Evolutionary conservation across 495 filamentous ascomycete species (phyloP).

Genomic region (Penicillium psychrofluorescens): DNA sequence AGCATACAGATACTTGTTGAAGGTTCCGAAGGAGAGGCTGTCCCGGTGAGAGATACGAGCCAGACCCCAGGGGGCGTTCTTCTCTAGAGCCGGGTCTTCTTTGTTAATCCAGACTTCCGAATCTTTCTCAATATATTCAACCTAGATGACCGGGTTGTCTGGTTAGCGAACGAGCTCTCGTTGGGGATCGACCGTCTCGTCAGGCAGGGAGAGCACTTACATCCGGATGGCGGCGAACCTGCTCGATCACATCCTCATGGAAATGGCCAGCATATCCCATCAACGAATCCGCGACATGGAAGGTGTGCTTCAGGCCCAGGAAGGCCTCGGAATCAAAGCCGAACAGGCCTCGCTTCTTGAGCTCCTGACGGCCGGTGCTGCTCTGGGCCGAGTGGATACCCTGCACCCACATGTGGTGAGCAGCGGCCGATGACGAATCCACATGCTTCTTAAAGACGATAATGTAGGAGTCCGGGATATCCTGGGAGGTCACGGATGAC

Average conservation of each 20-base stretch:
- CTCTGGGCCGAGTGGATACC: constrained; percentile 49
- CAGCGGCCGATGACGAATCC: constrained; percentile 50
- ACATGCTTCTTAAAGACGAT: constrained; percentile 98
- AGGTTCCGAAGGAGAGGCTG: constrained; percentile 75
- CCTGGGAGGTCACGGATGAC: constrained; percentile 65
- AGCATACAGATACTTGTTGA: constrained; percentile 96
- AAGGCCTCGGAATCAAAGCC: constrained; percentile 65
- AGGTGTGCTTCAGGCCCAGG: constrained; percentile 87
- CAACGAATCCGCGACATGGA: constrained; percentile 77
- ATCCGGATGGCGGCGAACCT: constrained; percentile 93
- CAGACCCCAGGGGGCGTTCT: constrained; percentile 93
- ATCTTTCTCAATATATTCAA: constrained; percentile 95
- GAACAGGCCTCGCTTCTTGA: constrained; percentile 82
- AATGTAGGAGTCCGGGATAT: constrained; percentile 90
- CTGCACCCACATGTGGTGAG: constrained; percentile 90
- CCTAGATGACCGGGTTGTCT: constrained; percentile 40
- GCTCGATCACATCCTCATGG: constrained; percentile 84
- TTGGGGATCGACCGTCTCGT: neutral
- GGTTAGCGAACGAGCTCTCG: too few species aligned
- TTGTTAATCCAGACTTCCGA: constrained; percentile 77
- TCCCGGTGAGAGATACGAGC: constrained; percentile 96
- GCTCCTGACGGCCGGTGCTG: constrained; percentile 56
- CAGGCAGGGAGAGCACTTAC: constrained; percentile 52
- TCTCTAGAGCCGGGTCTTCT: constrained; percentile 56
- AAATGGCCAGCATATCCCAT: constrained; percentile 95